A percentile compares a stretch with the other conserved stretches of the same genome.
These are phyloP conservation scores for Hibiscus syriacus DNA, from an alignment of 345 rosid species.

Conservation along the genomic window DNA sequence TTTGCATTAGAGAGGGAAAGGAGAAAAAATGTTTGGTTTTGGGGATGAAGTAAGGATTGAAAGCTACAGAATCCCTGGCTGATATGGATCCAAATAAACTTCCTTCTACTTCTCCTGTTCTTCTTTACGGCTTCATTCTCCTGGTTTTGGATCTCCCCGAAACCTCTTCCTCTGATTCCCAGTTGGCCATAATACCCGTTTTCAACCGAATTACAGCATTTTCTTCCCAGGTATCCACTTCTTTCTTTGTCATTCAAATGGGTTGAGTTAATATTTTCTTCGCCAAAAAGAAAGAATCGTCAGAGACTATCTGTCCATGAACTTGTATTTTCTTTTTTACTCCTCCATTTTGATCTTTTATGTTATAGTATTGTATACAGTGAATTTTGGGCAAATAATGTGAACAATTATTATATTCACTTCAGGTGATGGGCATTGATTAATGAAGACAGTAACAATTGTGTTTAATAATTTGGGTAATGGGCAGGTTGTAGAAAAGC, in stretches of 20 bases:
- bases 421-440: too few species aligned
- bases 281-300: not conserved
- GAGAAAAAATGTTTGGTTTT: conserved; percentile 32
- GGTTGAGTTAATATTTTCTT: not conserved
- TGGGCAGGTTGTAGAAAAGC: conserved; percentile 26
- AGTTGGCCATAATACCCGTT: not conserved
- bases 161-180: not conserved
- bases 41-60: conserved; percentile 51
- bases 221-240: conserved; percentile 27
- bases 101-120: conserved; percentile 61
- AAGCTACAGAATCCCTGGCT: conserved; percentile 67
- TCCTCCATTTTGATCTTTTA: not conserved
- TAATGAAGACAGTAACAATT: too few species aligned
- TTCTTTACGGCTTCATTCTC: conserved; percentile 42
- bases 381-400: not conserved
- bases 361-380: not conserved
- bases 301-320: too few species aligned
- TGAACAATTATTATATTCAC: too few species aligned
- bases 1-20: not conserved
- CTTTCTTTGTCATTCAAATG: not conserved
- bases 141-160: conserved; percentile 22
- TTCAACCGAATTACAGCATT: not conserved
- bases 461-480: not conserved
- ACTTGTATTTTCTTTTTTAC: too few species aligned
- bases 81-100: conserved; percentile 65